Evolutionary conservation across 768 basidiomycete genomes (phyloP), one percentile per base, ranked within the genome.

Genomic region (Lactarius evosmus): DNA sequence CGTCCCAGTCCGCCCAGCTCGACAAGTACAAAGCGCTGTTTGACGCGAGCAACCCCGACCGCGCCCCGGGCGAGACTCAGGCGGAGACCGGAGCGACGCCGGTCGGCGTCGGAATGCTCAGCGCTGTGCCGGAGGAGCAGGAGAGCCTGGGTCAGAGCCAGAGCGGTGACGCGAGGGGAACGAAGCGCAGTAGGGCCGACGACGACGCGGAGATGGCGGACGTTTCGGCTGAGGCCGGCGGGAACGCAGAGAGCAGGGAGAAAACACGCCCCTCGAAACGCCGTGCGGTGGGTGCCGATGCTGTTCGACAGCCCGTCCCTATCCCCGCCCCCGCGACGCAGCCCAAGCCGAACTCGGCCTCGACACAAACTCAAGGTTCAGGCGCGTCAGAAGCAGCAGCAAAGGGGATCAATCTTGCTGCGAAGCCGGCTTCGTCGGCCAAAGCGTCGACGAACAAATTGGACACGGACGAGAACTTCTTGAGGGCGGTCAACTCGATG

Each of bases 401-500:
- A 4, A 27, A 52, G 17, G 38, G 19, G 8, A 3, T 50, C n/a
- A 61, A 66, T 14, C 63, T 17, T 12, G 16, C 60, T 17, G 8
- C 50, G 27, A 56, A 56, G 19, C 16, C 34, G 12, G 30, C 25
- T 32, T 32, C 57, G 11, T 33, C 7, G 9, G 50, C 60, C 32
- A 62, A 55, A 8, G 29, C 55, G n/a, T 9, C 40, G 12, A 44
- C 34, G 40, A 40, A 63, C 27, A 67, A 61, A 54, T 56, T 63
- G 2, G 88, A 91, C 70, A 84, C 78, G 14, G 88, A 90, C 65
- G 75, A 75, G 6, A 80, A 78, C 0, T 89, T 90, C 70, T 74
- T 90, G 32, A 85, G 82, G 62, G 88, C 88, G 0, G 75, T 90
- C 38, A 87, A 88, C 12, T 88, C 86, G 1, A 85, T 76, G 8